These are phyloP conservation scores for Eragrostis curvula DNA, from an alignment of 176 grass and related monocot species.

Conservation along the genomic window DNA sequence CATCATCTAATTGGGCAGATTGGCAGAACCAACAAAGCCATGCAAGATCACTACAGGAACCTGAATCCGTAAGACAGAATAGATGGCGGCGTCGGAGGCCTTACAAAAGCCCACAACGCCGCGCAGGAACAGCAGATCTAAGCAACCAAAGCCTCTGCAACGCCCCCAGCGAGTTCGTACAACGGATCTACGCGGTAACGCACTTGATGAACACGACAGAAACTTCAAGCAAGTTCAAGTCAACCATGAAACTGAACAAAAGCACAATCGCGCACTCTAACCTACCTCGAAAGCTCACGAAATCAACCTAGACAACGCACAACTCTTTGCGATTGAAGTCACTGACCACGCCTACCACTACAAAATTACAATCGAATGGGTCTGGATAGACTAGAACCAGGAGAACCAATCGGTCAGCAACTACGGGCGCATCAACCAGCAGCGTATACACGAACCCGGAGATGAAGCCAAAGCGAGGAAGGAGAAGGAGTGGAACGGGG, in stretches of 20 bases:
- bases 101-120: neutral
- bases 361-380: neutral
- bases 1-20: no score
- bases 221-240: neutral
- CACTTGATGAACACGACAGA: neutral
- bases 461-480: no score
- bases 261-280: neutral
- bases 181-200: neutral
- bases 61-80: no score
- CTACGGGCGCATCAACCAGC: neutral
- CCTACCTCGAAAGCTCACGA: neutral
- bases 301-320: neutral
- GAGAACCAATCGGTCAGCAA: neutral
- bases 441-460: neutral
- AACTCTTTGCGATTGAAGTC: no score
- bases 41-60: no score
- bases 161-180: neutral
- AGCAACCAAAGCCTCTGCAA: neutral
- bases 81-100: no score
- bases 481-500: neutral
- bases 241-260: neutral
- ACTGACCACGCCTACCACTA: neutral
- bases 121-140: neutral
- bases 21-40: no score
- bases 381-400: neutral